A percentile compares a stretch with the other conserved stretches of the same genome.
phyloP scores from a whole-genome alignment of 495 filamentous ascomycete genomes.

The Podospora comata region DNA sequence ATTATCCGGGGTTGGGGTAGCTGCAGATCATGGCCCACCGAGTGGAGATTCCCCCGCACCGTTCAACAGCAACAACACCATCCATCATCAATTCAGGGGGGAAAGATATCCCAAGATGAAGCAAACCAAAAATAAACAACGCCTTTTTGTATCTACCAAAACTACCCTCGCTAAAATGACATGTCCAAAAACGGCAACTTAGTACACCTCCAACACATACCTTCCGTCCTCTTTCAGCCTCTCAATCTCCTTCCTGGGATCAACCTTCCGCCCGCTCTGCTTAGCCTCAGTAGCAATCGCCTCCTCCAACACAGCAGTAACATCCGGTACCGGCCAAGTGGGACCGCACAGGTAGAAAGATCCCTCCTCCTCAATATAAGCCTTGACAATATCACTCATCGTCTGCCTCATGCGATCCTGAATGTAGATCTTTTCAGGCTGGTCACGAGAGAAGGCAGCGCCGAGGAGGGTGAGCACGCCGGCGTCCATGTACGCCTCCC shows the following conservation, averaged over 20 bases:
- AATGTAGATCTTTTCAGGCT: constrained; percentile 98
- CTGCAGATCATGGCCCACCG: background rate
- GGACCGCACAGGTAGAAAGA: constrained; percentile 96
- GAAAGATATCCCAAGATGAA: background rate
- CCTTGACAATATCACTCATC: constrained; percentile 77
- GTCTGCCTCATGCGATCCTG: constrained; percentile 96
- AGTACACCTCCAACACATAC: constrained; percentile 97
- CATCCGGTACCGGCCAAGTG: constrained; percentile 99
- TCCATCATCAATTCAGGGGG: background rate
- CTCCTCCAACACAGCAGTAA: constrained; percentile 89
- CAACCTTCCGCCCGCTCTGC: constrained; percentile 69
- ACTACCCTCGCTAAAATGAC: background rate
- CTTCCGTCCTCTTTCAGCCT: constrained; percentile 87
- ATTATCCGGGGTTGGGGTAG: constrained; percentile 4
- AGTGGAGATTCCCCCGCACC: constrained; percentile 12
- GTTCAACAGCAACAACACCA: background rate
- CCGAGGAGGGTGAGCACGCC: constrained; percentile 94
- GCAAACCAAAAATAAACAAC: background rate
- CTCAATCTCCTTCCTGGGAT: constrained; percentile 91
- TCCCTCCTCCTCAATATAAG: constrained; percentile 84
- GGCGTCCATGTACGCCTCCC: constrained; percentile 95
- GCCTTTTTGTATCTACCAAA: constrained; percentile 5
- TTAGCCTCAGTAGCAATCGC: constrained; percentile 79
- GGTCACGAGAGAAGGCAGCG: constrained; percentile 92
- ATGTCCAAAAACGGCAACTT: constrained; percentile 26